Base-by-base conservation (phyloP, 495 filamentous ascomycete species). In the Lichina pygmaea region DNA sequence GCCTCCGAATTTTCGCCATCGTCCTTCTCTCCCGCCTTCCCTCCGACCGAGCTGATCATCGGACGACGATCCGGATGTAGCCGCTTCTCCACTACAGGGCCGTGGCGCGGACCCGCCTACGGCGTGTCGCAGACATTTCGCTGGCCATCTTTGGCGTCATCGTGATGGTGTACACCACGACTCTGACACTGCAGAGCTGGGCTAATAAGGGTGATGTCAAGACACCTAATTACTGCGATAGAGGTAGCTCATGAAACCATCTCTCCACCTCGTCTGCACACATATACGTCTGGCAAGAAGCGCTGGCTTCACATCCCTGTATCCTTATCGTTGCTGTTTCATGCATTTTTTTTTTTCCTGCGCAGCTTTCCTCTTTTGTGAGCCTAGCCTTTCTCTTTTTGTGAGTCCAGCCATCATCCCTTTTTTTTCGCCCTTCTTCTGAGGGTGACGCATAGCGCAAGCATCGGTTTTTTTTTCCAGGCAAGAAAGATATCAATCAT, bases 131-230 rank as follows among this genome's bases (percentile, higher is more conserved):
- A 6, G 85, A 95, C 52, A 66, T 92, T 32, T 53, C 60, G 0
- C 71, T 97, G 13, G 73, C 79, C 52, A 60, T 78, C 48, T 85
- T 95, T 53, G 89, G 89, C 30, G 66, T 81, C 44, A 59, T 80
- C 16, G 79, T 79, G 46, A 95, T 94, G 74, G 68, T 69, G 8
- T 97, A 94, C 57, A 94, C 91, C 0, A 95, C 86, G 1, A 60
- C 66, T 8, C 60, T 94, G 51, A 95, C 89, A 6, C 58, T 92
- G 15, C 66, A 71, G 56, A 85, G 78, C 58, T 97, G 89, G 89
- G 68, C 77, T n/a, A 53, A 57, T 12, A 66, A 61, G 33, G 51
- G 50, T 2, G 47, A 46, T 10, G 54, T 54, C 43, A 63, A 64
- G 44, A 41, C 55, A 45, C 72, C 70, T 2, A 71, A 72, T 38